Evolutionary conservation across 371 early-diverging fungal species (phyloP).

Genomic region (Mucor irregularis): DNA sequence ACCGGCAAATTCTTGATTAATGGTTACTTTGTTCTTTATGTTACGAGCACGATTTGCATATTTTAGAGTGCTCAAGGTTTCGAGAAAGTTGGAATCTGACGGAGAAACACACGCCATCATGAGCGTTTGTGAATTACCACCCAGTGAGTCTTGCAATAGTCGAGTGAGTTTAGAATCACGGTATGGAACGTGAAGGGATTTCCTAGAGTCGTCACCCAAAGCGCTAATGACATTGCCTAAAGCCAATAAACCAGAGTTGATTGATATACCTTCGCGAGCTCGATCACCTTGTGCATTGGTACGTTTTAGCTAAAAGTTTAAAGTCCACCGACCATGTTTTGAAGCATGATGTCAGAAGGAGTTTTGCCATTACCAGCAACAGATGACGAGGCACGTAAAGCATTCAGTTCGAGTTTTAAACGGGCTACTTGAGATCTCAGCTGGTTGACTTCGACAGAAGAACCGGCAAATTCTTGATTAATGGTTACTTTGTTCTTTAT

Average conservation of each 20-base stretch:
- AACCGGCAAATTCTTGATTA: conserved; percentile 47
- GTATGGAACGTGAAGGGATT: conserved; percentile 82
- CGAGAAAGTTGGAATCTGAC: conserved; percentile 75
- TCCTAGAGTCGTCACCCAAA: conserved; percentile 81
- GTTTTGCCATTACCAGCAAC: neutral
- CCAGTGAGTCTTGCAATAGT: conserved; percentile 93
- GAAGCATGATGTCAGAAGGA: conserved; percentile 19
- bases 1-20: conserved; percentile 47
- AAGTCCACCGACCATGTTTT: conserved; percentile 18
- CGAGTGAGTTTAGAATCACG: conserved; percentile 91
- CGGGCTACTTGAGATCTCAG: conserved; percentile 66
- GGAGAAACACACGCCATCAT: conserved; percentile 93
- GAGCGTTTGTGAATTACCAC: conserved; percentile 88
- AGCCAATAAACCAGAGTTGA: conserved; percentile 95
- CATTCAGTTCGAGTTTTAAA: conserved; percentile 62
- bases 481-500: conserved; percentile 75
- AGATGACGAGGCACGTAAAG: conserved; percentile 31
- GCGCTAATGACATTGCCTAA: conserved; percentile 99
- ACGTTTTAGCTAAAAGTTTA: conserved; percentile 36
- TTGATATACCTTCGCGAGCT: conserved; percentile 96
- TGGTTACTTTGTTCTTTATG: conserved; percentile 74
- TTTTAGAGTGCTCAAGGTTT: conserved; percentile 89
- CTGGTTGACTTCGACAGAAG: conserved; percentile 63
- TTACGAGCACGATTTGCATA: conserved; percentile 89
- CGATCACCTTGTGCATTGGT: conserved; percentile 78